A percentile compares a stretch with the other conserved stretches of the same genome.
phyloP scores from a whole-genome alignment of 305 asterid species.

The Rubia peregrina region DNA sequence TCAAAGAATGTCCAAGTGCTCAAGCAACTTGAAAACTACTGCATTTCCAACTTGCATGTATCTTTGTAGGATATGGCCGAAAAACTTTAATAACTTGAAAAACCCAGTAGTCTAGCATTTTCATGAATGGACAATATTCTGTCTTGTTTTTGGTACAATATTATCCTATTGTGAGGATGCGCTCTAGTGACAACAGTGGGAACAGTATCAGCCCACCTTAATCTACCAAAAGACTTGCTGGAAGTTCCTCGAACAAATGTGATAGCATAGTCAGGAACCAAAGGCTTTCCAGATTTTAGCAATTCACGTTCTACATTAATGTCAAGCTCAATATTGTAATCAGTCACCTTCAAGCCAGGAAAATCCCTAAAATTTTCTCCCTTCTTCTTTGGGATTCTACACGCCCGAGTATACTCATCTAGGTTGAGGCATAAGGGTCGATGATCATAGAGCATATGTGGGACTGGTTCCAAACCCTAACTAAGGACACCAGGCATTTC shows the following conservation, averaged over 20 bases:
- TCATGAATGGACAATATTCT: slow-evolving; percentile 75
- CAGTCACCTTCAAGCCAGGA: neutral
- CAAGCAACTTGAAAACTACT: no score
- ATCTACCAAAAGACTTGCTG: slow-evolving; percentile 65
- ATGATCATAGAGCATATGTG: no score
- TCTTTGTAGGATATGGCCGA: slow-evolving; percentile 67
- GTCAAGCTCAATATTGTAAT: neutral
- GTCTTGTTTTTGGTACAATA: slow-evolving; percentile 52
- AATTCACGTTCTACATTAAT: no score
- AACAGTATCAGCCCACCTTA: slow-evolving; percentile 92
- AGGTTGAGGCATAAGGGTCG: no score
- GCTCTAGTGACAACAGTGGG: slow-evolving; percentile 70
- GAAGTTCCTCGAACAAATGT: slow-evolving; percentile 35
- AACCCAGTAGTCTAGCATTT: slow-evolving; percentile 84
- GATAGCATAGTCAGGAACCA: slow-evolving; percentile 82
- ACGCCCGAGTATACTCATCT: no score
- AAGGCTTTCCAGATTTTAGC: slow-evolving; percentile 67
- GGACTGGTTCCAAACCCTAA: slow-evolving; percentile 10
- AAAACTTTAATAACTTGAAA: slow-evolving; percentile 66
- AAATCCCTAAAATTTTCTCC: no score
- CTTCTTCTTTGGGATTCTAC: no score
- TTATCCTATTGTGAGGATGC: slow-evolving; percentile 37
- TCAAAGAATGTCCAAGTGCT: no score
- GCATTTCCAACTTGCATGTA: slow-evolving; percentile 33
- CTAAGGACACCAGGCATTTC: slow-evolving; percentile 29